A percentile compares a stretch with the other conserved stretches of the same genome.
Conservation (phyloP, 805 yeast genomes). For the Nakazawaea sp. region DNA sequence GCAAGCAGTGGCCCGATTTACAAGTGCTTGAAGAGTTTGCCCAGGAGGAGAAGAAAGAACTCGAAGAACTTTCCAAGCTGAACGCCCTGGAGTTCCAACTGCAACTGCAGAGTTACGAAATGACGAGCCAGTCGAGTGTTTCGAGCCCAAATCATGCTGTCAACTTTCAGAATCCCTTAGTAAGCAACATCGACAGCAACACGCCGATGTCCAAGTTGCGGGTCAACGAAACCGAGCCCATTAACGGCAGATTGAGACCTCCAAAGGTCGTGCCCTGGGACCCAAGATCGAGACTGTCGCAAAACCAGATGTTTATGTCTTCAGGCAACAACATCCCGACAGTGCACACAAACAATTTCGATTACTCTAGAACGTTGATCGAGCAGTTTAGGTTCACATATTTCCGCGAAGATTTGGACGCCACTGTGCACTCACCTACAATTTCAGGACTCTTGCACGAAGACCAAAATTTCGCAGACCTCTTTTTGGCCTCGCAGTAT, state of each 20-base stretch:
- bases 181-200: slow-evolving; percentile 20
- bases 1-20: slow-evolving; percentile 78
- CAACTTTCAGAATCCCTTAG: slow-evolving; percentile 31
- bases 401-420: slow-evolving; percentile 81
- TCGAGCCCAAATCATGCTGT: slow-evolving; percentile 19
- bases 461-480: slow-evolving; percentile 52
- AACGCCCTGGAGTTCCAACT: slow-evolving; percentile 20
- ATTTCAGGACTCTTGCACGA: slow-evolving; percentile 73
- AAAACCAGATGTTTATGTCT: slow-evolving; percentile 14
- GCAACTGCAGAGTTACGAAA: slow-evolving; percentile 16
- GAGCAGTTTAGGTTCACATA: slow-evolving; percentile 79
- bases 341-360: slow-evolving; percentile 2
- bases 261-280: slow-evolving; percentile 74
- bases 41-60: slow-evolving; percentile 48
- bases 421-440: slow-evolving; percentile 87
- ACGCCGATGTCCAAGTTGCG: slow-evolving; percentile 17
- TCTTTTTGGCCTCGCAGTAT: slow-evolving; percentile 46
- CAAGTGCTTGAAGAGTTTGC: slow-evolving; percentile 70
- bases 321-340: slow-evolving; percentile 7
- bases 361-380: slow-evolving; percentile 14
- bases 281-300: slow-evolving; percentile 18
- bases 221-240: slow-evolving; percentile 49
- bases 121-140: slow-evolving; percentile 6
- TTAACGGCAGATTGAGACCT: slow-evolving; percentile 67
- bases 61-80: slow-evolving; percentile 18